phyloP scores from a whole-genome alignment of 306 rosid species.

The Vachellia pachyceras region DNA sequence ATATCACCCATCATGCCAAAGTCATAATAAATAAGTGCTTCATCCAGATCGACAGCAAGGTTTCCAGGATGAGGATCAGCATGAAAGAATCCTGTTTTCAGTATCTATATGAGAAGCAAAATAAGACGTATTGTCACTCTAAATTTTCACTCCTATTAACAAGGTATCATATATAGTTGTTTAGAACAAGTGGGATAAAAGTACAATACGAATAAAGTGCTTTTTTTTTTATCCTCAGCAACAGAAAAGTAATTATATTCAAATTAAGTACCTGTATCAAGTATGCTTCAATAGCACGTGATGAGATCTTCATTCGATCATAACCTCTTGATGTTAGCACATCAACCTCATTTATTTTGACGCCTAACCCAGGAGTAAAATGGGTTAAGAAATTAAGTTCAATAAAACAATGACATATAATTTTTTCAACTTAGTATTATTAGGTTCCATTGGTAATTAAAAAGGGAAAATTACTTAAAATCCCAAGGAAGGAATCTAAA shows the following conservation, averaged over 20 bases:
- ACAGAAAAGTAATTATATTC: constrained; percentile 20
- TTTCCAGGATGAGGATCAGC: constrained; percentile 99
- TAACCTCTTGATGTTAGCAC: constrained; percentile 65
- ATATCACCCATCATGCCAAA: constrained; percentile 99
- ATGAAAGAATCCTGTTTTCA: constrained; percentile 93
- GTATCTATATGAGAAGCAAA: constrained; percentile 59
- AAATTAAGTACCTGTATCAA: constrained; percentile 77
- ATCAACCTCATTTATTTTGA: constrained; percentile 78
- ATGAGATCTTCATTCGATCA: constrained; percentile 64
- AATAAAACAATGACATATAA: constrained; percentile 23
- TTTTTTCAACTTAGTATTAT: constrained; percentile 14
- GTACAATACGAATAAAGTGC: not conserved
- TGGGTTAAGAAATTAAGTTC: constrained; percentile 8
- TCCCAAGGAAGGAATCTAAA: not conserved
- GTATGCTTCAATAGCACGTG: constrained; percentile 88
- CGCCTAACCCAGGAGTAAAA: constrained; percentile 52
- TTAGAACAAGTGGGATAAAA: not conserved
- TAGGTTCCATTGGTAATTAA: constrained; percentile 11
- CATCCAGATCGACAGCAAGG: constrained; percentile 83
- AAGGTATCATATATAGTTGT: not conserved
- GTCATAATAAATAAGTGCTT: constrained; percentile 86
- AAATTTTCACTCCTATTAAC: not conserved
- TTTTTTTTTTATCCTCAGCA: constrained; percentile 17
- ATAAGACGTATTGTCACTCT: constrained; percentile 4
- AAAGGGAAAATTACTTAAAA: not conserved